A percentile compares a stretch with the other conserved stretches of the same genome.
These are phyloP conservation scores for Cutaneotrichosporon arboriforme DNA, from an alignment of 1,284 basidiomycete genomes.

Conservation along the genomic window DNA sequence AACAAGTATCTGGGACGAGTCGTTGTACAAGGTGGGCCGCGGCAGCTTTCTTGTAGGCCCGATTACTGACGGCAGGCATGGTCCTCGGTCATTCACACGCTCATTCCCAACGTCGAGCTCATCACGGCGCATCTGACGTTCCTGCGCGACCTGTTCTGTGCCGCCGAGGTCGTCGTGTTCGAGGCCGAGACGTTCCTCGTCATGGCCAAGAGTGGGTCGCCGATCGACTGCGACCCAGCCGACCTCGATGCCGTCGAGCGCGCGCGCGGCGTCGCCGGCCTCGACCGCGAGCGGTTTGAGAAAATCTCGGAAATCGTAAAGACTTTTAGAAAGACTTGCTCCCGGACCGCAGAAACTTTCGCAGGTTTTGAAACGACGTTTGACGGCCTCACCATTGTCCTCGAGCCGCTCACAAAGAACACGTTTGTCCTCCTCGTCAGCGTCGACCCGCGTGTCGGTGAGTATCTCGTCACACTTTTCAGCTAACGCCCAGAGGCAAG, in stretches of 20 bases:
- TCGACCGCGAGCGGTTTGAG: conserved; percentile 82
- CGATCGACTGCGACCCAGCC: conserved; percentile 38
- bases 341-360: conserved; percentile 65
- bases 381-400: conserved; percentile 71
- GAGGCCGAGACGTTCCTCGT: conserved; percentile 97
- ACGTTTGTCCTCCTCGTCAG: conserved; percentile 84
- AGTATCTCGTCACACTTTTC: conserved; percentile 23
- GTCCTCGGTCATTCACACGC: conserved; percentile 93
- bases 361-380: conserved; percentile 70
- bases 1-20: conserved; percentile 98
- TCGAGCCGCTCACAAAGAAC: conserved; percentile 89
- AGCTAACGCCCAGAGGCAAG: conserved; percentile 43
- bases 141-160: conserved; percentile 76
- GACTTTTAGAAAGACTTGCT: conserved; percentile 85
- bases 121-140: conserved; percentile 79
- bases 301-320: conserved; percentile 94
- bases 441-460: conserved; percentile 79
- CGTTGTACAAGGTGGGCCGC: conserved; percentile 75
- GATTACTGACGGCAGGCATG: conserved; percentile 65
- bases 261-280: conserved; percentile 50
- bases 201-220: conserved; percentile 59
- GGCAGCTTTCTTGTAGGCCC: too few relatives aligned
- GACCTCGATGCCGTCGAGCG: conserved; percentile 37
- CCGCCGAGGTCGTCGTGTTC: conserved; percentile 91
- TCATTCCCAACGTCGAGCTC: conserved; percentile 89